Evolutionary conservation across 768 basidiomycete genomes (phyloP).

Genomic region (Mycena sanguinolenta): DNA sequence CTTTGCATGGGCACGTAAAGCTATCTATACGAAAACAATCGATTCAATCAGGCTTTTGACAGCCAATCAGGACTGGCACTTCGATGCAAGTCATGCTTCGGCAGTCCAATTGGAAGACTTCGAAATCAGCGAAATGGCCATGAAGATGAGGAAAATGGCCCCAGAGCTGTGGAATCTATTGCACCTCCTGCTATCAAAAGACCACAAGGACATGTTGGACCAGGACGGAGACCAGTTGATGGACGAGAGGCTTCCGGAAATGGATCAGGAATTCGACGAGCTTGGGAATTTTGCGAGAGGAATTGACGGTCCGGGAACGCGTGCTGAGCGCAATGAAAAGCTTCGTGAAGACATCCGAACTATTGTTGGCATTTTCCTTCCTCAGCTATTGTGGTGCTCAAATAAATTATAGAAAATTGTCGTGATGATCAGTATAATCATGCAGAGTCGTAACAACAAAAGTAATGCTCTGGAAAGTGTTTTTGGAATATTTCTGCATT

Average conservation of each 20-base stretch:
- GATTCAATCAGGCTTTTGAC: too few species aligned
- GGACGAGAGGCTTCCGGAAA: background rate
- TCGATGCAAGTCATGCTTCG: conserved; percentile 23
- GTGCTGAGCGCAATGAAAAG: conserved; percentile 1
- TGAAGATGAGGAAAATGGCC: conserved; percentile 16
- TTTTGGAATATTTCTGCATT: conserved; percentile 41
- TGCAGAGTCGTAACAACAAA: conserved; percentile 35
- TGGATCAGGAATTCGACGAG: conserved; percentile 7
- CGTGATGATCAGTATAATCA: conserved; percentile 23
- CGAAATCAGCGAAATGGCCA: conserved; percentile 24
- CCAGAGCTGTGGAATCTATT: conserved; percentile 9
- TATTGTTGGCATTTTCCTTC: background rate
- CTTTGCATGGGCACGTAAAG: too few species aligned
- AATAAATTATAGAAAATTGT: conserved; percentile 11
- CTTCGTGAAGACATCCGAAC: conserved; percentile 1
- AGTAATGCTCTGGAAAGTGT: conserved; percentile 39
- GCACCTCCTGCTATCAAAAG: conserved; percentile 23
- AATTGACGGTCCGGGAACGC: conserved; percentile 1
- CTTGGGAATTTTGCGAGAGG: background rate
- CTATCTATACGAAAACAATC: too few species aligned
- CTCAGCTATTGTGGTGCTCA: background rate
- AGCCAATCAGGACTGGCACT: conserved; percentile 5
- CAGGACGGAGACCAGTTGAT: conserved; percentile 12
- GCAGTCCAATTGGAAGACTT: conserved; percentile 28
- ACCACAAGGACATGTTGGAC: conserved; percentile 1